Base-by-base conservation (phyloP, 163 green algal species). In the Chlorella variabilis region DNA sequence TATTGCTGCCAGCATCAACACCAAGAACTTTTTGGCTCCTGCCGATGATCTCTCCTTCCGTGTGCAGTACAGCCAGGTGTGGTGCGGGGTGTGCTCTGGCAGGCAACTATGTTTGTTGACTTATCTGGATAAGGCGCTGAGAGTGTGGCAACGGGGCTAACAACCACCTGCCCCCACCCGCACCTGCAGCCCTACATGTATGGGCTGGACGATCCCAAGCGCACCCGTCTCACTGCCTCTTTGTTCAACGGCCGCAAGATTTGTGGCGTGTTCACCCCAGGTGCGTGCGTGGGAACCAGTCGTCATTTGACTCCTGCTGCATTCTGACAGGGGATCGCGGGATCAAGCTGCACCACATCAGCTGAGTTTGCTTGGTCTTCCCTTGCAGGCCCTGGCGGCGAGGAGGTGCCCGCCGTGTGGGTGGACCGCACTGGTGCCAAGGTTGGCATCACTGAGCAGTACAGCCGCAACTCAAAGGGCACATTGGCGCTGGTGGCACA, bases 231-330 rank as follows among this genome's bases (percentile, higher is more conserved):
- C 25, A 70, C 71, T 20, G 82, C 85, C 1, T 86, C 91, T 63
- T 81, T 92, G 49, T 99, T 99, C 93, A 98, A 98, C 89, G 92
- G 87, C 11, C 92, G 96, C 86, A 98, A 98, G 90, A 84, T 96
- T 38, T 97, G 91, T 6, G 90, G 92, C 27, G 91, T 98, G 33
- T 99, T 99, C 87, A 96, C 92, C 3, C 88, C 90, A 29, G 93
- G 91, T 82, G 61, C 36, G 70, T 36, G 38, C 39, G n/a, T 49
- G 5, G 6, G n/a, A n/a, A n/a, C n/a, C n/a, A n/a, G n/a, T n/a
- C n/a, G n/a, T n/a, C n/a, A n/a, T n/a, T n/a, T n/a, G n/a, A n/a
- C n/a, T n/a, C n/a, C n/a, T n/a, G n/a, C n/a, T n/a, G n/a, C n/a
- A n/a, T n/a, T n/a, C n/a, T n/a, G n/a, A n/a, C n/a, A n/a, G n/a